Conservation (phyloP, 2,329 filamentous ascomycete species). For the Cladophialophora carrionii region DNA sequence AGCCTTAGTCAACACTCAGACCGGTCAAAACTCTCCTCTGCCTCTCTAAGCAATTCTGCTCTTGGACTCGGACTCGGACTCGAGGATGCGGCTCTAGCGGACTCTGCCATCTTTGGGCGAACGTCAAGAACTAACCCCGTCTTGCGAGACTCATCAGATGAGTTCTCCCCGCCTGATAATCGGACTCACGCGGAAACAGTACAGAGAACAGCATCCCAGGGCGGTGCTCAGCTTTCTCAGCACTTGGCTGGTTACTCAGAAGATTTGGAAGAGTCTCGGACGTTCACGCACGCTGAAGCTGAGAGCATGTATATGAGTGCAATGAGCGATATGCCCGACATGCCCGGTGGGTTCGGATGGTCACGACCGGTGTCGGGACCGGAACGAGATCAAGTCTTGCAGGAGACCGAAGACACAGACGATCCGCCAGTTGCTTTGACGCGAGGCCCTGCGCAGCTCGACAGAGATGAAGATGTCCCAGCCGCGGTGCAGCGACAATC, state of each 20-base stretch:
- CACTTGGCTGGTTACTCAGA: conserved; percentile 27
- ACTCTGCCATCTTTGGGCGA: conserved; percentile 24
- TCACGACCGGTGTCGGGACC: conserved; percentile 9
- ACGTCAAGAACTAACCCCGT: conserved; percentile 7
- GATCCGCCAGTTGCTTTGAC: conserved; percentile 1
- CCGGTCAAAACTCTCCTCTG: conserved; percentile 21
- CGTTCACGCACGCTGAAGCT: conserved; percentile 56
- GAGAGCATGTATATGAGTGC: conserved; percentile 61
- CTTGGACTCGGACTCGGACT: conserved; percentile 29
- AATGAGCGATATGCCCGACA: conserved; percentile 47
- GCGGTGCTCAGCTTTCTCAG: neutral
- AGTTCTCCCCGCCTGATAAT: conserved; percentile 23
- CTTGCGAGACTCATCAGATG: conserved; percentile 15
- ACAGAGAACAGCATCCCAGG: neutral
- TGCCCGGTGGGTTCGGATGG: conserved; percentile 33
- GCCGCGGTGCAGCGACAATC: neutral
- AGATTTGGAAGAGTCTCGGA: conserved; percentile 51
- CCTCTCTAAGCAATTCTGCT: conserved; percentile 25
- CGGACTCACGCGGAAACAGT: conserved; percentile 18
- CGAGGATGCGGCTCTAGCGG: conserved; percentile 24
- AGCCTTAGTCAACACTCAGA: conserved; percentile 28
- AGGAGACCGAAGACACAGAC: conserved; percentile 7
- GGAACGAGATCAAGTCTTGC: neutral
- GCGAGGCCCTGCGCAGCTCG: neutral
- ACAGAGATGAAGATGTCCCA: neutral